A percentile compares a stretch with the other conserved stretches of the same genome.
Conservation (phyloP, 2,329 filamentous ascomycete species). For the Mariannaea elegans region DNA sequence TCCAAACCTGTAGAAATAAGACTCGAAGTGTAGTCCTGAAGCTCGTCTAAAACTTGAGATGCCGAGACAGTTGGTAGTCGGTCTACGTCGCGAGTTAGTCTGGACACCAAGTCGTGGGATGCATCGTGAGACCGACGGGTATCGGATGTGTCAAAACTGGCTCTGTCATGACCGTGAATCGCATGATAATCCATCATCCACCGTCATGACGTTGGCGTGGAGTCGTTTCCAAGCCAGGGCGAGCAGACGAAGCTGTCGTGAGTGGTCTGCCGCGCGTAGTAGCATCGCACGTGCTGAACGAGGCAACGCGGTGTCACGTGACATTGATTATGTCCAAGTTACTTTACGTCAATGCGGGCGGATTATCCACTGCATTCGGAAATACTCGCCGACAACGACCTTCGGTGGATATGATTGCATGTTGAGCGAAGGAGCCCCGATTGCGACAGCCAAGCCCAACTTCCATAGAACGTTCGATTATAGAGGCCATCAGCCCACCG, state of each 20-base stretch:
- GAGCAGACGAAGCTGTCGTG: constrained; percentile 26
- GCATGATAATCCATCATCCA: constrained; percentile 65
- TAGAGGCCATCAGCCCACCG: constrained; percentile 25
- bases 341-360: not conserved
- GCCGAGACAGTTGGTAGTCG: constrained; percentile 81
- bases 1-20: constrained; percentile 65
- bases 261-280: constrained; percentile 23
- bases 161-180: constrained; percentile 67
- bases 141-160: constrained; percentile 65
- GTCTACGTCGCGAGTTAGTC: constrained; percentile 58
- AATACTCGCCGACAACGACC: constrained; percentile 12
- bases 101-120: constrained; percentile 6
- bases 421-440: not conserved
- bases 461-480: constrained; percentile 32
- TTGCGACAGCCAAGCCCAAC: constrained; percentile 11
- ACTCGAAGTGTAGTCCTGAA: constrained; percentile 60
- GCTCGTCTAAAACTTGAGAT: constrained; percentile 72
- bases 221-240: constrained; percentile 16
- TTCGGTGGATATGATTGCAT: constrained; percentile 1
- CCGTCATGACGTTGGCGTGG: constrained; percentile 33
- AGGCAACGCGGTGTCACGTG: constrained; percentile 32
- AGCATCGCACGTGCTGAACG: constrained; percentile 6
- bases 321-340: not conserved
- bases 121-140: constrained; percentile 55
- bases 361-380: constrained; percentile 7